Evolutionary conservation across 768 basidiomycete genomes (phyloP), one percentile per base, ranked within the genome.

Genomic region (Xerocomellus amylosporus): DNA sequence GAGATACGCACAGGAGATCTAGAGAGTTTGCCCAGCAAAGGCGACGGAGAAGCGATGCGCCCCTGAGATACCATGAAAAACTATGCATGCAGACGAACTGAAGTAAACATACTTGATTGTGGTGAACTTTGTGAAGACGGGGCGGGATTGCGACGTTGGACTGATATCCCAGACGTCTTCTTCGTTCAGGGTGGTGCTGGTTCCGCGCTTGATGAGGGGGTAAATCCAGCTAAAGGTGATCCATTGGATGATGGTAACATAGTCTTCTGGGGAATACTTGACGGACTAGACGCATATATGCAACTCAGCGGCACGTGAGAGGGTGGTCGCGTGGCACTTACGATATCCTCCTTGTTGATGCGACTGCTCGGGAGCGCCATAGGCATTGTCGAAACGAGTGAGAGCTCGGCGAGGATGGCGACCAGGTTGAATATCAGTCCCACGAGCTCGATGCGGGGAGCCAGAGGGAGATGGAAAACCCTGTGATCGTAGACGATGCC

Each of bases 121-220:
- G 36, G 65, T 60, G 59, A 80, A 83, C 58, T 78, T 77, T 49
- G 50, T 63, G 60, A 87, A 88, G 10, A 91, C 68, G 0, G 87
- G 81, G 1, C 82, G 79, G 1, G 87, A 85, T 59, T 84, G 85
- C 58, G 84, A 71, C 0, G 81, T 85, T 1, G 86, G 84, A 58
- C 86, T 88, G 22, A 92, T 75, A 44, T 74, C 55, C 86, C 87
- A 90, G 1, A 92, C 81, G 51, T 91, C 88, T 1, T 76, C 71
- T 63, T 92, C 88, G 44, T 83, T 78, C 44, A 93, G 74, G 2
- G 85, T 88, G 5, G 73, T 75, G 50, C 54, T 56, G 9, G 74
- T 75, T 15, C 81, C 80, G 3, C 75, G 76, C 62, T 71, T 68
- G 40, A 90, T 74, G 5, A 90, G 75, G 3, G 87, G 87, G 42